Percentiles rank a stretch among this genome's conserved stretches.
Evolutionary conservation across 139 green algal genomes (phyloP).

Genomic region (Coccomyxa sp.): DNA sequence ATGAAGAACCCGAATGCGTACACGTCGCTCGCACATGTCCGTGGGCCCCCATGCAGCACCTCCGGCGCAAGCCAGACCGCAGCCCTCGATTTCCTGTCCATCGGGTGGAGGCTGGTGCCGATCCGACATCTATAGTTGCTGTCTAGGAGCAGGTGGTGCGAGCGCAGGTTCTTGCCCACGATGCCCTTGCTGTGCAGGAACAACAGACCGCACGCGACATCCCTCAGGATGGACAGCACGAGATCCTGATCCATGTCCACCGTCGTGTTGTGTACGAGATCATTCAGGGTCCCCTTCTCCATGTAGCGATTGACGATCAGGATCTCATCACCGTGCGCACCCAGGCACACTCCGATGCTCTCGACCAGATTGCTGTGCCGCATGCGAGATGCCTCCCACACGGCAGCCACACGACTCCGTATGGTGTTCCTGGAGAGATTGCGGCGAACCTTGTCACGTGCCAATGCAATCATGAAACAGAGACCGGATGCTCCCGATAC

Average conservation of each 20-base stretch:
- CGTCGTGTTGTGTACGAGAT: not conserved
- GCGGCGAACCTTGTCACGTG: not conserved
- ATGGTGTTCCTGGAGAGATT: not conserved
- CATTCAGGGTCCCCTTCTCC: not conserved
- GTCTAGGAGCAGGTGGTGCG: not conserved
- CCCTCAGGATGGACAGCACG: not conserved
- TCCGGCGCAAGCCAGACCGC: not conserved
- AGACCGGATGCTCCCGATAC: not conserved
- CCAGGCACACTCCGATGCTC: not conserved
- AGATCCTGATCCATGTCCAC: not conserved
- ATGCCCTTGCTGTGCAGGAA: not conserved
- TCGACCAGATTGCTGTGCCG: not conserved
- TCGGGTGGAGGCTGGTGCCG: not conserved
- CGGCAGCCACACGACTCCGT: not conserved
- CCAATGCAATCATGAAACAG: not conserved
- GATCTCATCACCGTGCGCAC: not conserved
- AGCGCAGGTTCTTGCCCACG: not conserved
- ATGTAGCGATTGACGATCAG: not conserved
- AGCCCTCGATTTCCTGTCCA: not conserved
- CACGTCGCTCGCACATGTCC: not conserved
- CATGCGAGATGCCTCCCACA: not conserved
- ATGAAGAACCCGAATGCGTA: slow-evolving; percentile 1
- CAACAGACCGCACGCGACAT: not conserved
- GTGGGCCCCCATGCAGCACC: not conserved
- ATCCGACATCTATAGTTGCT: not conserved